Conservation (phyloP, 495 filamentous ascomycete genomes). For the Podospora pseudopauciseta region DNA sequence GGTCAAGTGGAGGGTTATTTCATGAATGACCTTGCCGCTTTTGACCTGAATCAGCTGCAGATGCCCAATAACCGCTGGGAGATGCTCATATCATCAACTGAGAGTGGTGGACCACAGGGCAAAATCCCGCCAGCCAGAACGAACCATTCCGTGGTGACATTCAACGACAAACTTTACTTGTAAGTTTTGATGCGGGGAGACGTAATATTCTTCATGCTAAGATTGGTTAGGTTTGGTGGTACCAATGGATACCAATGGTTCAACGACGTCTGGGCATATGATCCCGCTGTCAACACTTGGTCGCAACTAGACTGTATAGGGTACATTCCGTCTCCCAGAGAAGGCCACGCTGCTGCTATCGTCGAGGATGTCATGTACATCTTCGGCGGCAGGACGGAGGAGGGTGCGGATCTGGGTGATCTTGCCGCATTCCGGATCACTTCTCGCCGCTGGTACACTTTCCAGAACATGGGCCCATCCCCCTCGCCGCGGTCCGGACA, state of each 20-base stretch:
- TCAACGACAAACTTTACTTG: constrained; percentile 89
- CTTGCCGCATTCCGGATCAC: constrained; percentile 92
- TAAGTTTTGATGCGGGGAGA: constrained; percentile 47
- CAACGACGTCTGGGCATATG: constrained; percentile 97
- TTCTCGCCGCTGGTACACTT: constrained; percentile 93
- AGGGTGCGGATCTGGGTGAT: constrained; percentile 88
- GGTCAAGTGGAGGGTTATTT: constrained; percentile 97
- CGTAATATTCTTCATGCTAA: constrained; percentile 23
- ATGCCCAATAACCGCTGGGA: constrained; percentile 90
- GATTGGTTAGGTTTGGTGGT: constrained; percentile 73
- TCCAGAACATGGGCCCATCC: constrained; percentile 98
- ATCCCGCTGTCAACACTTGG: constrained; percentile 79
- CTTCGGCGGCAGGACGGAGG: constrained; percentile 94
- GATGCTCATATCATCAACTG: constrained; percentile 72
- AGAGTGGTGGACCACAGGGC: constrained; percentile 61
- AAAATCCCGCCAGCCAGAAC: constrained; percentile 87
- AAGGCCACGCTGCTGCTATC: constrained; percentile 90
- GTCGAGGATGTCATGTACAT: constrained; percentile 99
- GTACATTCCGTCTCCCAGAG: constrained; percentile 87
- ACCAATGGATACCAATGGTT: constrained; percentile 95
- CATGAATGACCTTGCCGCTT: constrained; percentile 96
- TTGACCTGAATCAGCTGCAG: constrained; percentile 92
- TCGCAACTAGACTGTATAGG: constrained; percentile 89
- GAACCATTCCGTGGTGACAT: constrained; percentile 92
- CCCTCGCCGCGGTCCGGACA: constrained; percentile 92